These are phyloP conservation scores for Gossypium stocksii DNA, from an alignment of 345 rosid species.

Conservation along the genomic window DNA sequence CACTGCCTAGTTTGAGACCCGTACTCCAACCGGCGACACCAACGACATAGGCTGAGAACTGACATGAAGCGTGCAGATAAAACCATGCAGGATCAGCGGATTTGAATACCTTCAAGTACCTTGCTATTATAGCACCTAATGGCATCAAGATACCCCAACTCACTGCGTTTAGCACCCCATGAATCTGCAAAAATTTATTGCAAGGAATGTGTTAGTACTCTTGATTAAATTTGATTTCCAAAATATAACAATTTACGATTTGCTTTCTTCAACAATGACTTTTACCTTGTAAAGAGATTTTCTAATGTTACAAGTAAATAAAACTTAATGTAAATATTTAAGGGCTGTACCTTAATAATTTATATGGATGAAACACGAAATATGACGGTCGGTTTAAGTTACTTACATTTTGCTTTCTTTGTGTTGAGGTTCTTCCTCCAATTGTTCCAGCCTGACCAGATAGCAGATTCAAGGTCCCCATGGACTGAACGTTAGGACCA, in stretches of 20 bases:
- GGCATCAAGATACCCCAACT: constrained; percentile 96
- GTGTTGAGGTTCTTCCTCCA: constrained; percentile 39
- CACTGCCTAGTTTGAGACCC: constrained; percentile 84
- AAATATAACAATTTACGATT: neutral
- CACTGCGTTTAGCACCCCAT: constrained; percentile 71
- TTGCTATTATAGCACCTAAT: constrained; percentile 60
- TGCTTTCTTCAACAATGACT: neutral
- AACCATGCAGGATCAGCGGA: constrained; percentile 87
- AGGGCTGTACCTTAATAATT: too few species aligned
- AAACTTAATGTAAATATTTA: neutral
- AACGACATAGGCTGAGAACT: constrained; percentile 56
- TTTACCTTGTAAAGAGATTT: neutral
- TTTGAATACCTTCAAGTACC: constrained; percentile 72
- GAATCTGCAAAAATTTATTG: constrained; percentile 45
- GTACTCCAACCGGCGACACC: constrained; percentile 93
- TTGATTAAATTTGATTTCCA: neutral
- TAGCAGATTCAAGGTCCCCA: constrained; percentile 55
- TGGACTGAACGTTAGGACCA: constrained; percentile 55
- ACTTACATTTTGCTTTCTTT: constrained; percentile 60
- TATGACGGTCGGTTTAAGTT: too few species aligned
- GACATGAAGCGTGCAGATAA: constrained; percentile 76
- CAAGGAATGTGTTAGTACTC: neutral
- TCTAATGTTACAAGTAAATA: neutral
- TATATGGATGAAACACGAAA: too few species aligned
- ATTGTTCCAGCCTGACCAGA: constrained; percentile 48